Conservation (phyloP, 495 filamentous ascomycete genomes). For the Penicillium arizonense region DNA sequence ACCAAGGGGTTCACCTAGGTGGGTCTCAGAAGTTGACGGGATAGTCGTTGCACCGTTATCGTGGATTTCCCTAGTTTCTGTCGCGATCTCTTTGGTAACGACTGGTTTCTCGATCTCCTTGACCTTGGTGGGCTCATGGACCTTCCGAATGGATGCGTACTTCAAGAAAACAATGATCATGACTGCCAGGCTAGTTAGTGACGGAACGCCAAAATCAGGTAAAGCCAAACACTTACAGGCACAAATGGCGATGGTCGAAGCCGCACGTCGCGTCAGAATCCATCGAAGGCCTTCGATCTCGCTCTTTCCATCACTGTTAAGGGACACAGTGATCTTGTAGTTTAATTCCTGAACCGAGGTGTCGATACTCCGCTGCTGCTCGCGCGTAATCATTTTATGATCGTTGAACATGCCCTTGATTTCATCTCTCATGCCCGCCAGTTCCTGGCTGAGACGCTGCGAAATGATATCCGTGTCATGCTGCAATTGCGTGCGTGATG, state of each 20-base stretch:
- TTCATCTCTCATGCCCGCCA: slow-evolving; percentile 77
- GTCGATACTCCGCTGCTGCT: slow-evolving; percentile 81
- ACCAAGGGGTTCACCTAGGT: slow-evolving; percentile 40
- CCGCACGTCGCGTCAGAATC: slow-evolving; percentile 84
- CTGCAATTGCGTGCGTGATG: slow-evolving; percentile 79
- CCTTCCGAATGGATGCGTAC: slow-evolving; percentile 39
- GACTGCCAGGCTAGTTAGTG: slow-evolving; percentile 33
- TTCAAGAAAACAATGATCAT: slow-evolving; percentile 49
- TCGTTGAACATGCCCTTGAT: slow-evolving; percentile 96
- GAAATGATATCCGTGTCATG: slow-evolving; percentile 91
- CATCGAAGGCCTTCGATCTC: slow-evolving; percentile 90
- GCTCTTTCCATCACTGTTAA: slow-evolving; percentile 83
- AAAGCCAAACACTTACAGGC: slow-evolving; percentile 29
- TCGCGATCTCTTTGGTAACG: slow-evolving; percentile 23
- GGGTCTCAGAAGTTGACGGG: slow-evolving; percentile 13
- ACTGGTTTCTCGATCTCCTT: slow-evolving; percentile 35
- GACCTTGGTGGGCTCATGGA: slow-evolving; percentile 30
- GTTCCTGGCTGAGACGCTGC: slow-evolving; percentile 78
- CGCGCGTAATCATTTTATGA: slow-evolving; percentile 84
- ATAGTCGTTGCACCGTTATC: slow-evolving; percentile 12
- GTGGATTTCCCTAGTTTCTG: slow-evolving; percentile 23
- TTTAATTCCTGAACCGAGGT: slow-evolving; percentile 85
- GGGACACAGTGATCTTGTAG: slow-evolving; percentile 84
- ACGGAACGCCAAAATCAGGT: neutral
- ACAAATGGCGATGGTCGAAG: slow-evolving; percentile 65